Base-by-base conservation (phyloP, 805 yeast genomes). In the Kodamaea leandrae region DNA sequence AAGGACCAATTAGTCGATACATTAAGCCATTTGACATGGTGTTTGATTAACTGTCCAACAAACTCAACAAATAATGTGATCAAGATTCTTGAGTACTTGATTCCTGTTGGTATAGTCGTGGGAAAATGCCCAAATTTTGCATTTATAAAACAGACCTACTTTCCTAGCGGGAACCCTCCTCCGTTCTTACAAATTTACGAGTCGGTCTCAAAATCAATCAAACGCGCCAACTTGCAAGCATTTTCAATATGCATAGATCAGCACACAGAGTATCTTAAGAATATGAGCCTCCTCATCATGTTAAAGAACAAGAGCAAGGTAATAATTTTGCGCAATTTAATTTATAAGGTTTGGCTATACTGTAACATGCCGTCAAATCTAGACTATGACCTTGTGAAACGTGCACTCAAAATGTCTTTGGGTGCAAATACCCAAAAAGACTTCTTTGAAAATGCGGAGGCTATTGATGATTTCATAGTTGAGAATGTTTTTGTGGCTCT, bases 21-120 rank as follows among this genome's bases (percentile, higher is more conserved):
- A 2, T 77, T 59, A 46, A 52, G 57, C 23, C 85, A 83, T 53
- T 61, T 83, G 25, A 51, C 57, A n/a, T 77, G 80, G 77, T 75
- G 86, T 28, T 76, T 74, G 36, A 43, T 50, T 3, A 60, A 68
- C 32, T 63, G 75, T 37, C 68, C 70, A 0, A 10, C 46, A 2
- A 46, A 56, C 3, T 58, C 63, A 26, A 54, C 57, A 25, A 37
- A 47, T 9, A 77, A 78, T 54, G 57, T 64, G 28, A 57, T 66
- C 10, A 55, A 61, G 26, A 66, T 81, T 4, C 57, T 82, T 24
- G 62, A 66, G 23, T 72, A 71, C 42, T 58, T 82, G 29, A 46
- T 81, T 1, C 82, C 87, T 0, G 62, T 74, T 0, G 68, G 79
- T 2, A 54, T 82, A 6, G 53, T 80, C 1, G 64, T 79, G 29